A percentile compares a stretch with the other conserved stretches of the same genome.
Conservation (phyloP, 257 asterid genomes). For the Verbena officinalis region DNA sequence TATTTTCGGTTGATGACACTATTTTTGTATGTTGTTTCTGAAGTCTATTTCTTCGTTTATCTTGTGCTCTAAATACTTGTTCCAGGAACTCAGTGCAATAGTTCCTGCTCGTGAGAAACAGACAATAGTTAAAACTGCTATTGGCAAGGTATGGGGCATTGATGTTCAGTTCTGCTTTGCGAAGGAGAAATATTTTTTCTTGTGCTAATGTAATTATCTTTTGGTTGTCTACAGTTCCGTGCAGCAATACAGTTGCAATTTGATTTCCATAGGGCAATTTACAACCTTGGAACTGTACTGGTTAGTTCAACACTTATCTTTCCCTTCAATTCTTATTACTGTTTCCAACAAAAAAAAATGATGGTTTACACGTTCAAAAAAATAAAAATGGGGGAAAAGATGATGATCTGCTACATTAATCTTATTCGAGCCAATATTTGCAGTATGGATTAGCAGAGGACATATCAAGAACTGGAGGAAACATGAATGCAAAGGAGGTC, state of each 20-base stretch:
- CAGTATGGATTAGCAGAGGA: slow-evolving; percentile 99
- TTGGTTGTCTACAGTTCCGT: slow-evolving; percentile 71
- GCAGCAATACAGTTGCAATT: slow-evolving; percentile 95
- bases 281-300: slow-evolving; percentile 99
- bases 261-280: slow-evolving; percentile 98
- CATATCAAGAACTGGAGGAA: slow-evolving; percentile 89
- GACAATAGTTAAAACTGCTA: slow-evolving; percentile 87
- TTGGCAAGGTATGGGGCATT: slow-evolving; percentile 69
- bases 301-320: slow-evolving; percentile 53
- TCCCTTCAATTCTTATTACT: slow-evolving; percentile 15
- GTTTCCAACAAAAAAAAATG: slow-evolving; percentile 16
- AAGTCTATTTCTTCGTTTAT: slow-evolving; percentile 21
- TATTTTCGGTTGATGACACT: slow-evolving; percentile 1
- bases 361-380: not conserved
- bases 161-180: slow-evolving; percentile 8
- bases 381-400: slow-evolving; percentile 9
- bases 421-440: slow-evolving; percentile 37
- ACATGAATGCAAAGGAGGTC: slow-evolving; percentile 61
- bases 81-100: slow-evolving; percentile 97
- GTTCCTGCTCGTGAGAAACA: slow-evolving; percentile 99
- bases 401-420: slow-evolving; percentile 16
- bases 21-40: slow-evolving; percentile 14
- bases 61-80: slow-evolving; percentile 30
- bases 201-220: slow-evolving; percentile 23
- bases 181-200: not conserved